A percentile compares a stretch with the other conserved stretches of the same genome.
Evolutionary conservation across 225 moss, liverwort and hornwort genomes (phyloP).

Genomic region (Pseudoscleropodium purum): DNA sequence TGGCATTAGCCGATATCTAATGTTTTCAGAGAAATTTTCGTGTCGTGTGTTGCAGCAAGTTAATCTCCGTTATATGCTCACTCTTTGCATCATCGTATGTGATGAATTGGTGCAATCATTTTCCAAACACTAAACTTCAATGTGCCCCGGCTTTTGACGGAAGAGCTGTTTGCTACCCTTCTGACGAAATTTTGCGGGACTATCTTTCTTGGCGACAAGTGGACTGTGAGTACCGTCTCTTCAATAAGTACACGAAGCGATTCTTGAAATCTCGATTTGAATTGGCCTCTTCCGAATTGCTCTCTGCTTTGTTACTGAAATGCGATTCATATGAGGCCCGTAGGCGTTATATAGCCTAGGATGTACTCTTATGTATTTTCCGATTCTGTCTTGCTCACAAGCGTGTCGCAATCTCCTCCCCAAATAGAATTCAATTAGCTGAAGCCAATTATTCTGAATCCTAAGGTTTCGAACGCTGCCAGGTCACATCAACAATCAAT

Average conservation of each 20-base stretch:
- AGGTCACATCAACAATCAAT: slow-evolving; percentile 95
- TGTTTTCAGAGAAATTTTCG: not conserved
- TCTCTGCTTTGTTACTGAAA: not conserved
- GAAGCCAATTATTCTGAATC: not conserved
- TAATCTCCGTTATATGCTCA: slow-evolving; percentile 66
- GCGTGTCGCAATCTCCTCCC: not conserved
- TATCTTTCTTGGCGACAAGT: slow-evolving; percentile 94
- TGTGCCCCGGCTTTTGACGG: slow-evolving; percentile 84
- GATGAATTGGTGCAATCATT: slow-evolving; percentile 66
- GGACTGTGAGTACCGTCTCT: slow-evolving; percentile 56
- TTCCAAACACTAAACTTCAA: slow-evolving; percentile 41
- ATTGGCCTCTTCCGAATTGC: not conserved
- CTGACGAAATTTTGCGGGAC: slow-evolving; percentile 61
- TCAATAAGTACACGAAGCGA: not conserved
- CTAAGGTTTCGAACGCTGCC: not conserved
- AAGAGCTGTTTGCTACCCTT: slow-evolving; percentile 79
- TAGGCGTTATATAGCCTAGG: not conserved
- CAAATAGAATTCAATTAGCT: not conserved
- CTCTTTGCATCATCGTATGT: slow-evolving; percentile 79
- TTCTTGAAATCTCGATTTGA: not conserved
- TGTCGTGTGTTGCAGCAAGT: slow-evolving; percentile 56
- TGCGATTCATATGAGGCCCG: not conserved
- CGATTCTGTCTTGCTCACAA: not conserved
- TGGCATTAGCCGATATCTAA: not conserved
- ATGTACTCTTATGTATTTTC: not conserved